Conservation (phyloP, 2,329 filamentous ascomycete genomes). For the Calcarisporium arbuscula region DNA sequence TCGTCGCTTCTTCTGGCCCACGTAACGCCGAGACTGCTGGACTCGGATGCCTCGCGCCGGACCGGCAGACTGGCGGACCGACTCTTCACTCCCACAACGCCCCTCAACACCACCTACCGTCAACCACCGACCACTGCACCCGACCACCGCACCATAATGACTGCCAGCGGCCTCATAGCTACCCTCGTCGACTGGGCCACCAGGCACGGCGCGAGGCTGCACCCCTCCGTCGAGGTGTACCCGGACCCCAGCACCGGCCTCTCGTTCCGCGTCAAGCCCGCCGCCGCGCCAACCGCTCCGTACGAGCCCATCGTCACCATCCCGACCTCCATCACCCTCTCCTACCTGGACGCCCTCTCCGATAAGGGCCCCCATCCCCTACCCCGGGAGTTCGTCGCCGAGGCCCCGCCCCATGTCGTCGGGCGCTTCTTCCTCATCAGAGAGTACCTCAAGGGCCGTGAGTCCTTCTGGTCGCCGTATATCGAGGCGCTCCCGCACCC, state of each 20-base stretch:
- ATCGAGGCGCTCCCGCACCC: conserved; percentile 60
- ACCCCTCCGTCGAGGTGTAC: conserved; percentile 47
- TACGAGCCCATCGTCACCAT: conserved; percentile 44
- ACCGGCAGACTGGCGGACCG: too few species aligned
- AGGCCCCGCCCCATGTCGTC: conserved; percentile 50
- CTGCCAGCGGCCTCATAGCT: conserved; percentile 14
- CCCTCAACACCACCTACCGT: background rate
- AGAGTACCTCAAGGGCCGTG: conserved; percentile 51
- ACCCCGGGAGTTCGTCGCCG: conserved; percentile 36
- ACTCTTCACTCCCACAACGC: too few species aligned
- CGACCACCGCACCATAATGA: conserved; percentile 6
- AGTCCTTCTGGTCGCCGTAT: conserved; percentile 65
- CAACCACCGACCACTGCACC: background rate
- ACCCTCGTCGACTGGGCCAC: conserved; percentile 43
- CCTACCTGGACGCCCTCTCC: conserved; percentile 49
- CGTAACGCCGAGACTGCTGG: too few species aligned
- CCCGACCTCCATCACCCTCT: conserved; percentile 47
- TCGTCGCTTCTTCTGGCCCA: too few species aligned
- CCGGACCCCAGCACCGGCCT: conserved; percentile 43
- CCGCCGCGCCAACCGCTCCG: conserved; percentile 20
- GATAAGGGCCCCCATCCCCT: conserved; percentile 11
- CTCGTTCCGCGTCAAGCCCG: conserved; percentile 45
- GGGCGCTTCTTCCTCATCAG: conserved; percentile 64
- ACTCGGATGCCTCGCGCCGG: too few species aligned
- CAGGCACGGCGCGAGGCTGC: conserved; percentile 38